A percentile compares a stretch with the other conserved stretches of the same genome.
Conservation (phyloP, 2,329 filamentous ascomycete species). For the Trichoderma brevicompactum region DNA sequence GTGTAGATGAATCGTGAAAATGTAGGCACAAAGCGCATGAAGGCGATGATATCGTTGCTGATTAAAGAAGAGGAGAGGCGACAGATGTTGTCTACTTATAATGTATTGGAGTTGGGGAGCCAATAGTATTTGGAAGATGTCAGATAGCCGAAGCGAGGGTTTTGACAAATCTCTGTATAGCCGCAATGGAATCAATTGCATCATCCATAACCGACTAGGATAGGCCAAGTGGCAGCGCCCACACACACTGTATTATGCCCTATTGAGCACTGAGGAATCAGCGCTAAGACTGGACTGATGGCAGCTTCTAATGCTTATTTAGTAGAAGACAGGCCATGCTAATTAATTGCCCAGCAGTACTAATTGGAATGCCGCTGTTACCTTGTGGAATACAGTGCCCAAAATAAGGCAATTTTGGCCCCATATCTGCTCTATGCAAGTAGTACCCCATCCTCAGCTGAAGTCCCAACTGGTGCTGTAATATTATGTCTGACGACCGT, state of each 20-base stretch:
- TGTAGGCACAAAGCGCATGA: constrained; percentile 57
- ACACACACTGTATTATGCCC: constrained; percentile 17
- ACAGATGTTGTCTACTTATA: constrained; percentile 7
- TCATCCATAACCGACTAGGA: constrained; percentile 27
- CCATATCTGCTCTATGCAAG: too few relatives aligned
- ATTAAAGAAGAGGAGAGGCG: background rate
- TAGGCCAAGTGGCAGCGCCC: background rate
- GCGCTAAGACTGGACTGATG: background rate
- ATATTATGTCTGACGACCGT: too few relatives aligned
- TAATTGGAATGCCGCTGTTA: background rate
- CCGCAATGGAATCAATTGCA: constrained; percentile 32
- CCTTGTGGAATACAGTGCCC: constrained; percentile 10
- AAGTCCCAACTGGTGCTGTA: too few relatives aligned
- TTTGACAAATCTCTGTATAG: constrained; percentile 30
- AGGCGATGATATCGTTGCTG: constrained; percentile 25
- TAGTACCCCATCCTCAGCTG: too few relatives aligned
- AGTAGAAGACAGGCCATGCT: too few relatives aligned
- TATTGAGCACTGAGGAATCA: background rate
- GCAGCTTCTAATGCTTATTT: too few relatives aligned
- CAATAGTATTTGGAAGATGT: constrained; percentile 16
- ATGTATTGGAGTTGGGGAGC: background rate
- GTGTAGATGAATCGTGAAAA: constrained; percentile 54
- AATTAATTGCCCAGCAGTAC: too few relatives aligned
- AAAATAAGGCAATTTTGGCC: background rate
- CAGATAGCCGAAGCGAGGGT: background rate